Evolutionary conservation across 2,329 filamentous ascomycete species (phyloP), one percentile per base, ranked within the genome.

Genomic region (Dothidotthia symphoricarpi): DNA sequence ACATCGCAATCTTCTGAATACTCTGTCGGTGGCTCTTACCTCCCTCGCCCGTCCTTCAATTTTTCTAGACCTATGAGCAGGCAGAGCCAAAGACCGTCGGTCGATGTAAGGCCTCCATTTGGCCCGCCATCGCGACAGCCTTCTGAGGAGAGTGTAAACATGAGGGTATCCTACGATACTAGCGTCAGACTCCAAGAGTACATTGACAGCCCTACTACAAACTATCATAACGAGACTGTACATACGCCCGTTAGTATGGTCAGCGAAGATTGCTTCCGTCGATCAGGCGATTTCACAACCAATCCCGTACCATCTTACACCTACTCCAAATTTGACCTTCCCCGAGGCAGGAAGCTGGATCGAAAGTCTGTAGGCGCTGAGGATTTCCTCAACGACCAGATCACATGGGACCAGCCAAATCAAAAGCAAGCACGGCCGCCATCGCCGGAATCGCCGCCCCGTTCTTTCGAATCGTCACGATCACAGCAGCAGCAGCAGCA

Each of bases 51-150:
- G 1, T 81, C 86, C 0, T 91, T 94, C 69, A 97, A 98, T 68
- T 97, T 97, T 65, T 97, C 93, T 1, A 80, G 93, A 28, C 93
- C 93, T 0, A 70, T 95, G 44, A 96, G 91, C 65, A 77, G 84
- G 59, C 78, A 82, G 43, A 81, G 81, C 45, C 42, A 45, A 5
- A 82, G 77, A 10, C 79, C 80, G 12, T 65, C 64, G 5, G 36
- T 64, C 12, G 69, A 72, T 22, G 59, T 52, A 8, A 47, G 56
- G 22, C 56, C 69, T 6, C 60, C 61, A 14, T 48, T 59, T n/a
- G 67, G 68, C 19, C 53, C 47, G 12, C 61, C 62, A 2, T 58
- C 56, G 17, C 53, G 64, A n/a, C 63, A 67, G 39, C 46, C 49
- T 14, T 67, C 64, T 4, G 63, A 66, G 16, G 64, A 67, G 16